Evolutionary conservation across 495 filamentous ascomycete species (phyloP).

Genomic region (Neurospora tetrasperma): DNA sequence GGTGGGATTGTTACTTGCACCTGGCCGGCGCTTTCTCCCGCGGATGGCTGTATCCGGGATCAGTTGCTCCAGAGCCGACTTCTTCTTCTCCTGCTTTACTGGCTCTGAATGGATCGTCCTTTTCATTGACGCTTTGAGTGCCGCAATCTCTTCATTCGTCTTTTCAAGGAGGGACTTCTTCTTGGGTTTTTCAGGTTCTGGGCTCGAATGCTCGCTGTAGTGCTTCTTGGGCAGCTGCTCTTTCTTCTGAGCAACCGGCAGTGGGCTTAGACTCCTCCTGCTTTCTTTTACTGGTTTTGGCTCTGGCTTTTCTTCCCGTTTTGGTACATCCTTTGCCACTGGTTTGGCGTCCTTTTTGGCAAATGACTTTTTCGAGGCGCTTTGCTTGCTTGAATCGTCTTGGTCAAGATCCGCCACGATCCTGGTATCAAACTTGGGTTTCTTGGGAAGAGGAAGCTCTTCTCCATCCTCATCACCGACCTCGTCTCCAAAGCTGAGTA

Average conservation of each 20-base stretch:
- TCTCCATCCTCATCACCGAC: slow-evolving; percentile 53
- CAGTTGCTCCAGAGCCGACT: slow-evolving; percentile 67
- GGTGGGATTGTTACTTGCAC: slow-evolving; percentile 25
- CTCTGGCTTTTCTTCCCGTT: neutral
- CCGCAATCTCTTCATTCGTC: slow-evolving; percentile 86
- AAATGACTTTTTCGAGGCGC: slow-evolving; percentile 15
- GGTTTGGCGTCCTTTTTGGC: slow-evolving; percentile 24
- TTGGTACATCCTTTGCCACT: slow-evolving; percentile 21
- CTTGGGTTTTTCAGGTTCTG: slow-evolving; percentile 37
- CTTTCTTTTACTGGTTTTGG: slow-evolving; percentile 8
- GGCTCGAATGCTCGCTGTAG: slow-evolving; percentile 26
- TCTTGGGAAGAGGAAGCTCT: slow-evolving; percentile 58
- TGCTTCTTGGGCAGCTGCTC: slow-evolving; percentile 10
- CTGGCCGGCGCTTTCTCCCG: slow-evolving; percentile 67
- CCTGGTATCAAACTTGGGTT: slow-evolving; percentile 82
- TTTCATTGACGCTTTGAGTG: slow-evolving; percentile 86
- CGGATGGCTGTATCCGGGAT: slow-evolving; percentile 71
- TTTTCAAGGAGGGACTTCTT: slow-evolving; percentile 41
- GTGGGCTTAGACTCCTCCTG: slow-evolving; percentile 15
- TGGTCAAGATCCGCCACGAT: slow-evolving; percentile 54
- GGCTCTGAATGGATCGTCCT: slow-evolving; percentile 54
- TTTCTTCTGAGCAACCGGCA: slow-evolving; percentile 11
- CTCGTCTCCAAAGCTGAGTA: slow-evolving; percentile 85
- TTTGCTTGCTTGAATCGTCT: slow-evolving; percentile 18
- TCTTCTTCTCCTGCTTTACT: slow-evolving; percentile 43